Evolutionary conservation across 345 rosid species (phyloP), one percentile per base, ranked within the genome.

Genomic region (Eutrema yunnanense): DNA sequence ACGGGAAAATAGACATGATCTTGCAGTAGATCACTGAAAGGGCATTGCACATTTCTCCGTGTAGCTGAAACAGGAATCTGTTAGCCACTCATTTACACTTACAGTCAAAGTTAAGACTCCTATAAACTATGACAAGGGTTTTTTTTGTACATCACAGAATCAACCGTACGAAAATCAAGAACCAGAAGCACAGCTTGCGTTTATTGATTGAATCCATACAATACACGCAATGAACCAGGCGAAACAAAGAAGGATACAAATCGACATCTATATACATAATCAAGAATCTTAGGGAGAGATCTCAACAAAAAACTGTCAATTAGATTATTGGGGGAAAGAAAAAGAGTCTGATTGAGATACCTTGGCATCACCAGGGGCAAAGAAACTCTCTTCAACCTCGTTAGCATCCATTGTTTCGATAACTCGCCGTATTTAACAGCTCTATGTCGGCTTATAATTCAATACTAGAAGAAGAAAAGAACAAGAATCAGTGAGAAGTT

Each of bases 351-450:
- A 59, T 55, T 59, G 2, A 76, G 29, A 70, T 86, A 95, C 99
- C 99, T 92, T 95, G 74, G 98, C 98, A 83, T 95, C 99, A 63
- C 86, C 83, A 42, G 85, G 90, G 9, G 94, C 90, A 82, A 92
- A 92, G 58, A 87, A 83, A 66, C 69, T 92, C 76, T 95, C 99
- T 85, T 95, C 99, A 71, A 88, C 89, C 78, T 95, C 96, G 36
- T 79, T 64, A 46, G 72, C 73, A 74, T 95, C 99, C 99, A 95
- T 95, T 38, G 52, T 72, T 68, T 82, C 80, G 47, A 69, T 26
- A 70, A 26, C 75, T 77, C 78, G 79, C 77, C 7, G 52, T 63
- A 49, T 72, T 72, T 67, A 55, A 65, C 52, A 81, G 50, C 72
- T 80, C 37, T 86, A 84, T 59, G 59, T 57, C 9, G 49, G 63